Evolutionary conservation across 306 rosid species (phyloP), one percentile per base, ranked within the genome.

Genomic region (Albizia julibrissin): DNA sequence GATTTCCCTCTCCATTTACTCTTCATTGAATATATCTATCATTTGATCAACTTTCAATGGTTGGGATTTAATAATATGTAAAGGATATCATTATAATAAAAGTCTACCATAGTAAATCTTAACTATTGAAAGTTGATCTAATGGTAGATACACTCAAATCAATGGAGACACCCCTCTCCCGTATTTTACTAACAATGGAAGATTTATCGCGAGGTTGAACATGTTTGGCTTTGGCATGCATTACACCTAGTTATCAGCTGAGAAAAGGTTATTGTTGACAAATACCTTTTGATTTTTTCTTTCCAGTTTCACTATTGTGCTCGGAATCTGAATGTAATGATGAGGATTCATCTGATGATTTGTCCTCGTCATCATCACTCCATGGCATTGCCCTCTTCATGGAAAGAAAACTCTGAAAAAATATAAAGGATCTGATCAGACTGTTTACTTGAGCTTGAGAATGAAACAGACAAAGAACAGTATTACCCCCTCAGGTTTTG

Each of bases 371-470:
- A 79, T 86, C 89, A 70, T 88, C 94, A 79, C 87, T 91, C 97
- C 98, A 93, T 26, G 93, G 91, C 85, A 89, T 84, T 65, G 90
- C 62, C 84, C 97, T 92, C 91, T 95, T 93, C 99, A 95, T 95
- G 16, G 76, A 79, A 46, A n/a, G 31, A 21, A 74, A 3, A 56
- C n/a, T 78, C 88, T 84, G 79, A 42, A 34, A 79, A 22, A 58
- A 80, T 56, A 56, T 56, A 68, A 83, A 73, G 47, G 67, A 72
- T 39, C 22, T 37, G 34, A 79, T 80, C 26, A 66, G 54, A 76
- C 40, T n/a, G 33, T 50, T 50, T 33, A 59, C 33, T 16, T 59
- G 59, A 56, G 19, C 72, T 39, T 21, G 26, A 79, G 56, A 74
- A 16, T 43, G 66, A 84, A 47, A 74, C 68, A 43, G 49, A 43